Evolutionary conservation across 2,329 filamentous ascomycete species (phyloP).

Genomic region (Microcyclospora tardicrescens): DNA sequence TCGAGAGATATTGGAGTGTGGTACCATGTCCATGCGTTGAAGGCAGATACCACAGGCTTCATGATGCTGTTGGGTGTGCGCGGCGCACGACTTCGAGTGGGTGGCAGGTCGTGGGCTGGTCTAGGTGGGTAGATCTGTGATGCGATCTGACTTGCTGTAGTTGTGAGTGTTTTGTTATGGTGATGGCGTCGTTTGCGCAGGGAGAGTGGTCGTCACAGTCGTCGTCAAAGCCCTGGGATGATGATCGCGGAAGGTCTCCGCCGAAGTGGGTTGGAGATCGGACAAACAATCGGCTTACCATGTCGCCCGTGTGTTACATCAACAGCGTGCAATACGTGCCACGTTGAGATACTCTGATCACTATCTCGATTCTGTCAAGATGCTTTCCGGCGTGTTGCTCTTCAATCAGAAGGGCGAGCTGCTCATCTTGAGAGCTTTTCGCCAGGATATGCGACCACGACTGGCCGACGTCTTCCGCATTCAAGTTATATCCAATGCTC

Average conservation of each 20-base stretch:
- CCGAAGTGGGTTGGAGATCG: no score
- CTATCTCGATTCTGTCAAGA: slow-evolving; percentile 33
- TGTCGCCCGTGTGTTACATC: no score
- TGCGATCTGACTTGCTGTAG: no score
- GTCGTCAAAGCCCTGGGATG: no score
- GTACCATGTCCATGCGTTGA: slow-evolving; percentile 79
- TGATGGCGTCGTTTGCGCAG: no score
- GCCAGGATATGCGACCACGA: slow-evolving; percentile 93
- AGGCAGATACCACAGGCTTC: slow-evolving; percentile 86
- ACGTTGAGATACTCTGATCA: no score
- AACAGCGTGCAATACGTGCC: no score
- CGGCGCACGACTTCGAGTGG: neutral
- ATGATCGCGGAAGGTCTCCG: no score
- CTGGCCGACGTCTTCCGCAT: slow-evolving; percentile 99
- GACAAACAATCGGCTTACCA: no score
- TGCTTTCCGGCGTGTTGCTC: slow-evolving; percentile 93
- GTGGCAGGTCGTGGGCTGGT: neutral
- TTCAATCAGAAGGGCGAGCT: slow-evolving; percentile 99
- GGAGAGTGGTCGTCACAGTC: no score
- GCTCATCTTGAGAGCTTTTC: slow-evolving; percentile 97
- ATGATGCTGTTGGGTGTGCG: slow-evolving; percentile 41
- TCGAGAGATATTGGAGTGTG: slow-evolving; percentile 12
- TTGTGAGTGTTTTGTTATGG: no score
- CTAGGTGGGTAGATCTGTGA: neutral
- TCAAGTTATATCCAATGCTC: slow-evolving; percentile 92